These are phyloP conservation scores for Yamadazyma songkhlaensis DNA, from an alignment of 1,139 yeast genomes.

Conservation along the genomic window DNA sequence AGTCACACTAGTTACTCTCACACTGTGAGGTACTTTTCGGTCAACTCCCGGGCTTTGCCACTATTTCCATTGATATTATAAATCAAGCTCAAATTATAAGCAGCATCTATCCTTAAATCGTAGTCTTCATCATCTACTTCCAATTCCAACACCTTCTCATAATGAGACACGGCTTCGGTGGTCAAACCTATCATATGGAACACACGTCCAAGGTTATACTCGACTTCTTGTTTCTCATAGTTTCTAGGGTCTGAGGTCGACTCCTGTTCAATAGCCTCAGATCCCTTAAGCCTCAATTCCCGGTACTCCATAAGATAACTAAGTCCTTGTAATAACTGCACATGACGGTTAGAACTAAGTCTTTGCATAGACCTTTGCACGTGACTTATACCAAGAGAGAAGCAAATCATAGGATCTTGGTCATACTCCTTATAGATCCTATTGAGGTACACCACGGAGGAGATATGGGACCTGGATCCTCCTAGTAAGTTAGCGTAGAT, in stretches of 20 bases:
- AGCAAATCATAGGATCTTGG: slow-evolving; percentile 74
- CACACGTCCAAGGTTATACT: slow-evolving; percentile 79
- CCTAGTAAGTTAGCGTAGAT: slow-evolving; percentile 79
- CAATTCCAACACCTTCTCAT: slow-evolving; percentile 57
- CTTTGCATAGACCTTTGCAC: slow-evolving; percentile 94
- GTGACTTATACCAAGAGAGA: slow-evolving; percentile 75
- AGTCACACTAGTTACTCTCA: no score
- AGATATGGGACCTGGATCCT: slow-evolving; percentile 77
- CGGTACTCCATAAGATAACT: slow-evolving; percentile 73
- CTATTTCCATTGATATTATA: slow-evolving; percentile 76
- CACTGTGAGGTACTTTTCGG: slow-evolving; percentile 57
- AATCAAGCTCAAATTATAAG: slow-evolving; percentile 76
- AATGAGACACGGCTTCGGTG: slow-evolving; percentile 68
- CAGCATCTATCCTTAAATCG: slow-evolving; percentile 73
- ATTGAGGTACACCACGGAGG: slow-evolving; percentile 68
- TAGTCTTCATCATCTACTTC: slow-evolving; percentile 31
- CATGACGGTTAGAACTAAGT: slow-evolving; percentile 78
- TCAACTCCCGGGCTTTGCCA: slow-evolving; percentile 55
- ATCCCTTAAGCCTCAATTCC: slow-evolving; percentile 38
- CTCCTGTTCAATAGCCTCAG: no score
- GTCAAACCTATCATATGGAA: slow-evolving; percentile 81
- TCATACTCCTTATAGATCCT: slow-evolving; percentile 62
- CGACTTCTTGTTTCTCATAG: slow-evolving; percentile 71
- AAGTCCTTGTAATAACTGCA: slow-evolving; percentile 83
- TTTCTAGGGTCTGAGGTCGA: no score